A percentile compares a stretch with the other conserved stretches of the same genome.
These are phyloP conservation scores for Vigna reflexopilosa DNA, from an alignment of 306 rosid genomes.

Conservation along the genomic window DNA sequence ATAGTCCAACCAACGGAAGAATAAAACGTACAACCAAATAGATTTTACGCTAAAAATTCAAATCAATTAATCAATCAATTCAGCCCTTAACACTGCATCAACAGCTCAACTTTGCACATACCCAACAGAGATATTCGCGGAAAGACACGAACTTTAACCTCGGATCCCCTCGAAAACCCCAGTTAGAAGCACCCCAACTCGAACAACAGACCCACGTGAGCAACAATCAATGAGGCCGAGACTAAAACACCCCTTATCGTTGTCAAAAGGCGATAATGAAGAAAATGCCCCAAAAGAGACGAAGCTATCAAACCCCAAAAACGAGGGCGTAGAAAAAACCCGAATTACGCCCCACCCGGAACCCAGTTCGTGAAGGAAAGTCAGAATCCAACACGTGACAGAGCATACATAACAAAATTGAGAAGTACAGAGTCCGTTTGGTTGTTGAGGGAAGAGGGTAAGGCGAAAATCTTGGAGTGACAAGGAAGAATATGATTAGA, in stretches of 20 bases:
- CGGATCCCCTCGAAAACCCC: slow-evolving; percentile 55
- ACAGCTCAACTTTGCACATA: slow-evolving; percentile 33
- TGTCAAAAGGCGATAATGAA: slow-evolving; percentile 26
- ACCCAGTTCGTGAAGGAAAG: slow-evolving; percentile 13
- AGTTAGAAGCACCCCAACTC: slow-evolving; percentile 38
- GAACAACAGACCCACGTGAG: slow-evolving; percentile 38
- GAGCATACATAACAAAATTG: slow-evolving; percentile 17
- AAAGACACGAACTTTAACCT: slow-evolving; percentile 47
- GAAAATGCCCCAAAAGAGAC: slow-evolving; percentile 45
- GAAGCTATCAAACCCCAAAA: slow-evolving; percentile 33
- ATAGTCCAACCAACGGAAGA: slow-evolving; percentile 36
- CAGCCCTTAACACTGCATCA: slow-evolving; percentile 31
- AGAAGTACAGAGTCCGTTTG: not conserved
- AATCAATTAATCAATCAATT: slow-evolving; percentile 43
- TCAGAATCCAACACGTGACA: slow-evolving; percentile 28
- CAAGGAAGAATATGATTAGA: slow-evolving; percentile 28
- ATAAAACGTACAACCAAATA: not conserved
- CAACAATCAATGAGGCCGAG: slow-evolving; percentile 19
- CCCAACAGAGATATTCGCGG: slow-evolving; percentile 33
- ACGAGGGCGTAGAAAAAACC: slow-evolving; percentile 6
- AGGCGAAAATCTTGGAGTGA: slow-evolving; percentile 44
- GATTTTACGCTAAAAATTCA: slow-evolving; percentile 4
- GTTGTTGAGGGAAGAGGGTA: slow-evolving; percentile 27
- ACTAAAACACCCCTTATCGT: slow-evolving; percentile 40
- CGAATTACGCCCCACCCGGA: slow-evolving; percentile 36